Conservation (phyloP, 371 early-diverging fungal genomes). For the Racocetra persica region DNA sequence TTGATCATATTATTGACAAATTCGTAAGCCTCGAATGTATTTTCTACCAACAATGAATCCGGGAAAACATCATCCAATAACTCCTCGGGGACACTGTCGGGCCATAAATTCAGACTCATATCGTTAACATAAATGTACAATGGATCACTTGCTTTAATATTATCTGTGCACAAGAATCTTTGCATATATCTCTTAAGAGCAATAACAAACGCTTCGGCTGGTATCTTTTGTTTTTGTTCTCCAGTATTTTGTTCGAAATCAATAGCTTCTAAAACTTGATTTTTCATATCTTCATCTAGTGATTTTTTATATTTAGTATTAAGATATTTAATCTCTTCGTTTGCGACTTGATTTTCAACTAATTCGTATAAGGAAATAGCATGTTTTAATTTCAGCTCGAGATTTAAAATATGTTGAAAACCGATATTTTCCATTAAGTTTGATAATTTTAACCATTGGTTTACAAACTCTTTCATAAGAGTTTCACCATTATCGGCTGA, state of each 20-base stretch:
- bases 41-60: background rate
- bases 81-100: background rate
- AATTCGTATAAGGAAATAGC: slow-evolving; percentile 34
- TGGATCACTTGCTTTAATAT: background rate
- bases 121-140: slow-evolving; percentile 9
- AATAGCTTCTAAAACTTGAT: background rate
- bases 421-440: background rate
- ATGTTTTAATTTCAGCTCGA: slow-evolving; percentile 32
- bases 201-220: slow-evolving; percentile 12
- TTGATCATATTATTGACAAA: background rate
- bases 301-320: slow-evolving; percentile 21
- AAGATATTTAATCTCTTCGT: background rate
- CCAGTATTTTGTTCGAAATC: background rate
- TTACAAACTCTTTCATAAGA: background rate
- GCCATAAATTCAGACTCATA: slow-evolving; percentile 25
- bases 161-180: slow-evolving; percentile 1
- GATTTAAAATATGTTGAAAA: background rate
- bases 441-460: slow-evolving; percentile 18
- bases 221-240: slow-evolving; percentile 4
- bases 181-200: slow-evolving; percentile 36
- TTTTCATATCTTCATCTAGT: background rate
- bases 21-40: slow-evolving; percentile 16
- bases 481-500: background rate
- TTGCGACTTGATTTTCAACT: slow-evolving; percentile 34
- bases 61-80: slow-evolving; percentile 24